phyloP scores from a whole-genome alignment of 1,139 yeast species.

The Yamadazyma oceani region DNA sequence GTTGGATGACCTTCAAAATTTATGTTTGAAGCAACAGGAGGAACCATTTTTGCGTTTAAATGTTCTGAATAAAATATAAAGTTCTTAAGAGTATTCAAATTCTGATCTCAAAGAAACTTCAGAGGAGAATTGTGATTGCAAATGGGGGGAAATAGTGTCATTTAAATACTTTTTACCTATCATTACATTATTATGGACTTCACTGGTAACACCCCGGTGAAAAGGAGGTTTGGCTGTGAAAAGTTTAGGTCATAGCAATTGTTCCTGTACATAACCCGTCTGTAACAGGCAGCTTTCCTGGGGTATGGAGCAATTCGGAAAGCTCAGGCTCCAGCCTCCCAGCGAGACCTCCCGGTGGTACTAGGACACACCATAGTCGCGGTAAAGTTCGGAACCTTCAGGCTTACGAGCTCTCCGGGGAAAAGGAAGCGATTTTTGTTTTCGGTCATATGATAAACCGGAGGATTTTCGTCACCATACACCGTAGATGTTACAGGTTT shows the following conservation, averaged over 20 bases:
- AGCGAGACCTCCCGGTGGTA: slow-evolving; percentile 2
- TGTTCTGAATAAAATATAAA: background rate
- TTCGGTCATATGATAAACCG: too few species aligned
- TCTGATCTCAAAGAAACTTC: too few species aligned
- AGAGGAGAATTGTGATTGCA: slow-evolving; percentile 1
- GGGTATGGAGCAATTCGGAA: slow-evolving; percentile 10
- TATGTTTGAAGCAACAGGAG: slow-evolving; percentile 50
- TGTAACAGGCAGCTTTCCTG: slow-evolving; percentile 3
- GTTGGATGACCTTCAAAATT: slow-evolving; percentile 46
- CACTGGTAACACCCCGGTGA: background rate
- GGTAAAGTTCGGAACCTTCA: too few species aligned
- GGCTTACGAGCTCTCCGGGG: too few species aligned
- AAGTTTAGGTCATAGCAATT: background rate
- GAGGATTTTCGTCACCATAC: too few species aligned
- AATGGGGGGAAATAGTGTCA: slow-evolving; percentile 3
- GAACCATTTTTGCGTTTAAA: slow-evolving; percentile 31
- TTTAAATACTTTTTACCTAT: slow-evolving; percentile 8
- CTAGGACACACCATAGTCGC: slow-evolving; percentile 3
- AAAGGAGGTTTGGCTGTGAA: slow-evolving; percentile 1
- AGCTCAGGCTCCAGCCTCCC: too few species aligned
- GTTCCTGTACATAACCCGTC: background rate
- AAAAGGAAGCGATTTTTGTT: too few species aligned
- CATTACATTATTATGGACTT: too few species aligned
- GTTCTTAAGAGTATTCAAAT: too few species aligned
- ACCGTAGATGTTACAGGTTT: too few species aligned